Evolutionary conservation across 805 yeast species (phyloP).

Genomic region (Kodamaea laetipori): DNA sequence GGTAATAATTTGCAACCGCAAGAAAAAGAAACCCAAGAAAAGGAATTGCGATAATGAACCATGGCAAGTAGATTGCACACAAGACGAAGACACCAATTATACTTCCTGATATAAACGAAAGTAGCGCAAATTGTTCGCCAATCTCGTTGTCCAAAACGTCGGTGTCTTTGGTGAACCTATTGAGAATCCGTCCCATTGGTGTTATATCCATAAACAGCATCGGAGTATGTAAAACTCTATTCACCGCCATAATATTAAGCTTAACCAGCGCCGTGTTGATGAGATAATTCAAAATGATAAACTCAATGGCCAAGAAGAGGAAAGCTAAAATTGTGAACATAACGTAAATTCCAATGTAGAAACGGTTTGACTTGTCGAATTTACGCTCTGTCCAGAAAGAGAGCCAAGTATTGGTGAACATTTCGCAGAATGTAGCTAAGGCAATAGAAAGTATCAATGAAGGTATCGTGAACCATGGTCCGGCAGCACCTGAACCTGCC

Average conservation of each 20-base stretch:
- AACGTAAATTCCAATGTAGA: conserved; percentile 75
- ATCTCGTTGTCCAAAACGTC: conserved; percentile 81
- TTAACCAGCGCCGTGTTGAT: conserved; percentile 54
- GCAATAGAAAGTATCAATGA: conserved; percentile 18
- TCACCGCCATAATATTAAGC: conserved; percentile 62
- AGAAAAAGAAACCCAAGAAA: conserved; percentile 48
- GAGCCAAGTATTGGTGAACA: conserved; percentile 75
- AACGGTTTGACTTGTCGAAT: conserved; percentile 51
- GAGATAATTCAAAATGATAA: conserved; percentile 49
- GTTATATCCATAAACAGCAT: conserved; percentile 83
- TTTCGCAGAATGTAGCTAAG: conserved; percentile 50
- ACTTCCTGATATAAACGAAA: conserved; percentile 53
- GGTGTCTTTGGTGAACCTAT: conserved; percentile 85
- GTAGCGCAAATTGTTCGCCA: conserved; percentile 65
- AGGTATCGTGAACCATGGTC: neutral
- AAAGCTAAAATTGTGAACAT: conserved; percentile 56
- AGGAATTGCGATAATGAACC: conserved; percentile 68
- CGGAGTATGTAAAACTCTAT: conserved; percentile 68
- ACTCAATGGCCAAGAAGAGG: conserved; percentile 43
- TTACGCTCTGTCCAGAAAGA: conserved; percentile 73
- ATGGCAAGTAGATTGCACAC: conserved; percentile 71
- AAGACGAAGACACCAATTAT: conserved; percentile 64
- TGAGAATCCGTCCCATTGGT: conserved; percentile 84
- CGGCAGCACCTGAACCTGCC: conserved; percentile 15
- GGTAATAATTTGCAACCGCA: conserved; percentile 55